Base-by-base conservation (phyloP, 2,329 filamentous ascomycete species). In the Cordyceps cateniannulata region DNA sequence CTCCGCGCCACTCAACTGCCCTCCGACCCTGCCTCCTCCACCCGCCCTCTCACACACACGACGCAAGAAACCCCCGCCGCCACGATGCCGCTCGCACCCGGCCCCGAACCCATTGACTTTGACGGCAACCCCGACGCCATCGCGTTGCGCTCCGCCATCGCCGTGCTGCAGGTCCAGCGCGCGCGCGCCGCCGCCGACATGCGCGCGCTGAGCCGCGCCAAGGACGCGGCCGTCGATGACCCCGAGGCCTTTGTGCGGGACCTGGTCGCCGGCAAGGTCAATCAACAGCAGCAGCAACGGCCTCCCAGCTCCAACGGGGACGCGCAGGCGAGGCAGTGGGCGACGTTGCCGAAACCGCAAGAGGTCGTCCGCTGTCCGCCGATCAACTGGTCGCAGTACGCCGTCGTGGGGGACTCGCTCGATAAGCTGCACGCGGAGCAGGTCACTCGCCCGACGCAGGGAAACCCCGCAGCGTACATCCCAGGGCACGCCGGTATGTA, bases 331-430 rank as follows among this genome's bases (percentile, higher is more conserved):
- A 69, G 65, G 35, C 65, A 76, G 2, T 92, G 92, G 77, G 78
- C 83, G 2, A 76, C 76, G 20, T 82, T 97, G 16, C 93, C 93
- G 0, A 82, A 82, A 16, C 85, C 90, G 7, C 93, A 97, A 72
- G 89, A 89, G 66, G 79, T 98, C 1, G 87, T 96, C 27, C 86
- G 93, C 45, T 91, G 88, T 76, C 93, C 93, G 9, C 89, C 91
- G 9, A 87, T 98, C 69, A 96, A 97, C 77, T 98, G 93, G 93
- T 85, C 87, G 14, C 93, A 96, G 70, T 98, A 98, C 73, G 90
- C 91, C 67, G 81, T 97, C n/a, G 86, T 95, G 3, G 93, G 91
- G 53, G 71, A 74, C 24, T 85, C 90, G 1, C 79, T 97, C 40
- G 91, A 97, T 73, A 89, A 86, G 71, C 79, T 97, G 64, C 93